Percentiles rank a stretch among this genome's conserved stretches.
These are phyloP conservation scores for Hibiscus mutabilis DNA, from an alignment of 345 rosid genomes.

Conservation along the genomic window DNA sequence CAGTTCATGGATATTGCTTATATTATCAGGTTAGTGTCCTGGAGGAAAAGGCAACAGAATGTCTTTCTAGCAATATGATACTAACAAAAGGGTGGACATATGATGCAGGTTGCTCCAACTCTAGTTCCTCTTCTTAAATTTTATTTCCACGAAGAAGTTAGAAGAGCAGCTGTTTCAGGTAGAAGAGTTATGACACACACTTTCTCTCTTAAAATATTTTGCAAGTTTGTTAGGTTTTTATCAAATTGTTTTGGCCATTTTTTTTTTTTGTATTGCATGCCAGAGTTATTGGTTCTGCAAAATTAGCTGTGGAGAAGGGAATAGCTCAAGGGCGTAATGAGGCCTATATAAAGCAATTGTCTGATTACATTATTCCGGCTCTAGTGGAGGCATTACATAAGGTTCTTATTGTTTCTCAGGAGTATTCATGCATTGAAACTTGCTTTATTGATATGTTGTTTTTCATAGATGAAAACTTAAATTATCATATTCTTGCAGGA, in stretches of 20 bases:
- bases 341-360: slow-evolving; percentile 82
- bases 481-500: slow-evolving; percentile 55
- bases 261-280: slow-evolving; percentile 38
- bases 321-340: slow-evolving; percentile 77
- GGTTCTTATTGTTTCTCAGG: slow-evolving; percentile 32
- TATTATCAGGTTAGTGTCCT: slow-evolving; percentile 5
- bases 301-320: slow-evolving; percentile 93
- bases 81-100: slow-evolving; percentile 12
- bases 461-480: slow-evolving; percentile 1
- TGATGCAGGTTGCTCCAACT: slow-evolving; percentile 81
- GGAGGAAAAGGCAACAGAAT: no score
- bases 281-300: slow-evolving; percentile 90
- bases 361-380: slow-evolving; percentile 89
- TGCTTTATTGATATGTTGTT: background rate
- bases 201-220: no score
- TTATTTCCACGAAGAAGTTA: slow-evolving; percentile 98
- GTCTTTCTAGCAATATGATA: background rate
- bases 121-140: slow-evolving; percentile 94
- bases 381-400: slow-evolving; percentile 92
- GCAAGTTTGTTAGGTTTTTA: no score
- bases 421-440: background rate
- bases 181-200: no score
- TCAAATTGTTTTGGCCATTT: background rate
- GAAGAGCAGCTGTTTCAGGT: slow-evolving; percentile 99
- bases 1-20: background rate